Evolutionary conservation across 805 yeast species (phyloP).

Genomic region (Candida sphagnicola): DNA sequence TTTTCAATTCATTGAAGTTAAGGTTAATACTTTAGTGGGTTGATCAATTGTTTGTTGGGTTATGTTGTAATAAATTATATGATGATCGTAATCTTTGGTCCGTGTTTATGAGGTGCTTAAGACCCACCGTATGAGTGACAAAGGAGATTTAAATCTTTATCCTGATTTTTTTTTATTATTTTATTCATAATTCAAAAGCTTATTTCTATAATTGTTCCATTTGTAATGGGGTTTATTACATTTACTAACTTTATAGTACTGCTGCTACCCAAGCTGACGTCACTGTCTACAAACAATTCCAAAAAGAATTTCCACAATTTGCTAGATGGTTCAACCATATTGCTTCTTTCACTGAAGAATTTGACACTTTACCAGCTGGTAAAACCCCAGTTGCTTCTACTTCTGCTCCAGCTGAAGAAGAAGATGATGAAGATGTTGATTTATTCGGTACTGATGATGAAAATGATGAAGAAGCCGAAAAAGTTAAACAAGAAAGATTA

Average conservation of each 20-base stretch:
- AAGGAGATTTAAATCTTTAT: slow-evolving; percentile 27
- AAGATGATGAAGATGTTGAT: slow-evolving; percentile 89
- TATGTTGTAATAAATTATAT: slow-evolving; percentile 43
- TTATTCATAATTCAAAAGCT: background rate
- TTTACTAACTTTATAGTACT: slow-evolving; percentile 45
- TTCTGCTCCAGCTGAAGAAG: slow-evolving; percentile 64
- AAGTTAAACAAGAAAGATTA: slow-evolving; percentile 93
- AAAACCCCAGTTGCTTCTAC: slow-evolving; percentile 53
- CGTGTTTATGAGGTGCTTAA: slow-evolving; percentile 96
- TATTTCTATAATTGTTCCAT: background rate
- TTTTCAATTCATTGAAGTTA: slow-evolving; percentile 3
- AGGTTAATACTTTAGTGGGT: background rate
- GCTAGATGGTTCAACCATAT: slow-evolving; percentile 99
- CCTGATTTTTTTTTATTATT: slow-evolving; percentile 14
- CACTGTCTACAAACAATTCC: slow-evolving; percentile 89
- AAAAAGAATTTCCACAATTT: slow-evolving; percentile 86
- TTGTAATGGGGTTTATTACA: background rate
- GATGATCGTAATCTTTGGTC: slow-evolving; percentile 82
- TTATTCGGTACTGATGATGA: slow-evolving; percentile 91
- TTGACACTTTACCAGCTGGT: slow-evolving; percentile 78
- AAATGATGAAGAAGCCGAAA: slow-evolving; percentile 96
- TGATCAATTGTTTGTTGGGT: background rate
- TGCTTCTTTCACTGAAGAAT: slow-evolving; percentile 87
- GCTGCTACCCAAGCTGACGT: slow-evolving; percentile 96
- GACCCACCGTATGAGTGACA: slow-evolving; percentile 90